Evolutionary conservation across 805 yeast genomes (phyloP), one percentile per base, ranked within the genome.

Genomic region (Teunomyces panamensis): DNA sequence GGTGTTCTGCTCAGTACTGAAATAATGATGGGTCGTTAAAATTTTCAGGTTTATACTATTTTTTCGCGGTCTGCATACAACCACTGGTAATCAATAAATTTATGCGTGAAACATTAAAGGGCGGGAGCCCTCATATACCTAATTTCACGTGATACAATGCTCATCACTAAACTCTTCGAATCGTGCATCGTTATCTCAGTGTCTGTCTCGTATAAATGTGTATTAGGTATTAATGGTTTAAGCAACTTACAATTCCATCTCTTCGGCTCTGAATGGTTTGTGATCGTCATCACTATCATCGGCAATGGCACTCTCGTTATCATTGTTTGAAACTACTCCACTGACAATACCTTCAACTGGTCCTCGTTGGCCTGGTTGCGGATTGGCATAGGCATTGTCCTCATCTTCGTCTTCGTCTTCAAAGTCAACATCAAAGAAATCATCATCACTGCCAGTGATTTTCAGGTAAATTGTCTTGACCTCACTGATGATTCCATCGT

Each of bases 351-450:
- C 58, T 4, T 57, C 60, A 37, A 30, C 47, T 11, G 48, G 56
- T 20, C 39, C 45, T 14, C 43, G 35, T 30, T 27, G 30, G 34
- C 41, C 33, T 6, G 17, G 34, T 29, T 49, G 48, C 13, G 43
- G 43, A 7, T 49, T 20, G 10, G 50, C 49, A 29, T 47, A 46
- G 13, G 32, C 27, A 6, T 16, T 37, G 24, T 41, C 53, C 26
- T 50, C 48, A 4, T 73, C 75, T 30, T 83, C 91, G 39, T 87
- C 96, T 16, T 90, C 97, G 64, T 92, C 98, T 67, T 92, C 97
- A 62, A 92, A 92, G 67, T 92, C 98, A 36, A 92, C 88, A 64
- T 89, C 96, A 62, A 92, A 92, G 70, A 94, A 94, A 67, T 92
- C 98, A 58, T 92, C 97, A 62, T 87, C 94, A 1, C 96, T 80